phyloP scores from a whole-genome alignment of 2,329 filamentous ascomycete genomes.

The Onygenales sp. region DNA sequence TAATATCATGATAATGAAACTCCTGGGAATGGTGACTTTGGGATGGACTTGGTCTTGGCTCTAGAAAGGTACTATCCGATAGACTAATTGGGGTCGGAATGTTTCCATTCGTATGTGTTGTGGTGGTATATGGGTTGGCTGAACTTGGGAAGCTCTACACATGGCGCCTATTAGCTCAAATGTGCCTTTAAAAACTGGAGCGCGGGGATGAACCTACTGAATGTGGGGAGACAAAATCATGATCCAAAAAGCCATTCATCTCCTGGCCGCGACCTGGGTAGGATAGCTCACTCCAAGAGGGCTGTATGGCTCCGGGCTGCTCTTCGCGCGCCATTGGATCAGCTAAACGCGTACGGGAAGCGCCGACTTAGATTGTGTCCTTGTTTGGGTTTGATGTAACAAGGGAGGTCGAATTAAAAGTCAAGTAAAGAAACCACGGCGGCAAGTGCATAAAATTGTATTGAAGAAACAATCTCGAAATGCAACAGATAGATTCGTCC shows the following conservation, averaged over 20 bases:
- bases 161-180: slow-evolving; percentile 2
- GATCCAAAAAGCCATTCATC: slow-evolving; percentile 7
- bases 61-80: slow-evolving; percentile 24
- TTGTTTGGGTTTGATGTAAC: background rate
- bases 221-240: slow-evolving; percentile 11
- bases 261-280: slow-evolving; percentile 3
- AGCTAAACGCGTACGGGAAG: background rate
- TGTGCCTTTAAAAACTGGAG: background rate
- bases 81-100: slow-evolving; percentile 32
- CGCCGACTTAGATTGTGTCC: background rate
- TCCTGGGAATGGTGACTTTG: slow-evolving; percentile 30
- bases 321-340: slow-evolving; percentile 1
- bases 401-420: background rate
- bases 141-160: slow-evolving; percentile 17
- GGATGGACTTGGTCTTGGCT: slow-evolving; percentile 24
- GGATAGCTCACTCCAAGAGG: slow-evolving; percentile 9
- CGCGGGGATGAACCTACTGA: slow-evolving; percentile 4
- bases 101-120: slow-evolving; percentile 18
- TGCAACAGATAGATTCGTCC: background rate
- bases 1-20: slow-evolving; percentile 23
- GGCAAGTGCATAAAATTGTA: slow-evolving; percentile 1
- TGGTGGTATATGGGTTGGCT: slow-evolving; percentile 24
- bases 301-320: slow-evolving; percentile 3
- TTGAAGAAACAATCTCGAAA: background rate
- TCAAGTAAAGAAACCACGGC: background rate